phyloP scores from a whole-genome alignment of 2,329 filamentous ascomycete genomes.

The Knoxdaviesia proteae region DNA sequence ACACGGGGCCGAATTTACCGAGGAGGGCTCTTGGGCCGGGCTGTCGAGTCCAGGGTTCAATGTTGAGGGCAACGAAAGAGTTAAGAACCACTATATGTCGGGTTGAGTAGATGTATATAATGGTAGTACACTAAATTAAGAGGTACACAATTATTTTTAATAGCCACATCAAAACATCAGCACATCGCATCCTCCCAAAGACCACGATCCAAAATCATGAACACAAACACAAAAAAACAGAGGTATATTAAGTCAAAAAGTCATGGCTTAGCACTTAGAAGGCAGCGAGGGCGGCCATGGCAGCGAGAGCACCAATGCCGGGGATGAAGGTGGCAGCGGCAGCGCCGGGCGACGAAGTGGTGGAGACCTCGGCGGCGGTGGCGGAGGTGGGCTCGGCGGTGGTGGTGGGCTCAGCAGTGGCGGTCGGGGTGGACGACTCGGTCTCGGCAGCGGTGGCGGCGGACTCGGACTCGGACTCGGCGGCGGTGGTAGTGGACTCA shows the following conservation, averaged over 20 bases:
- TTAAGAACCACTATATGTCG: too few species aligned
- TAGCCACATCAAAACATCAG: too few species aligned
- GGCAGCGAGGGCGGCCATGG: neutral
- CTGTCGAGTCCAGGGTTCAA: too few species aligned
- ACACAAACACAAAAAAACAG: neutral
- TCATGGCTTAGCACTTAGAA: neutral
- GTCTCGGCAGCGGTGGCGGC: constrained; percentile 1
- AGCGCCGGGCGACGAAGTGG: constrained; percentile 4
- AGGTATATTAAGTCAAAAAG: neutral
- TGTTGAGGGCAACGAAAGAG: too few species aligned
- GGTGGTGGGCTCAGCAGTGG: neutral
- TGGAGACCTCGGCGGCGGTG: constrained; percentile 1
- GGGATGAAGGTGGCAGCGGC: neutral
- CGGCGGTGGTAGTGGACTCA: neutral
- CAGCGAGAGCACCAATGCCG: constrained; percentile 1
- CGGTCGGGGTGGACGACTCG: neutral
- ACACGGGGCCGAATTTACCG: too few species aligned
- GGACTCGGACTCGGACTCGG: constrained; percentile 4
- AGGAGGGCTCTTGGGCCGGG: too few species aligned
- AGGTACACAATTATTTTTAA: too few species aligned
- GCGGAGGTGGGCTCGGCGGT: constrained; percentile 1
- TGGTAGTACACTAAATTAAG: too few species aligned
- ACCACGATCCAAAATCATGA: neutral
- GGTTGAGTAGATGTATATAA: too few species aligned
- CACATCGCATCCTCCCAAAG: too few species aligned